Evolutionary conservation across 768 basidiomycete genomes (phyloP).

Genomic region (Podaxis mareebaensis): DNA sequence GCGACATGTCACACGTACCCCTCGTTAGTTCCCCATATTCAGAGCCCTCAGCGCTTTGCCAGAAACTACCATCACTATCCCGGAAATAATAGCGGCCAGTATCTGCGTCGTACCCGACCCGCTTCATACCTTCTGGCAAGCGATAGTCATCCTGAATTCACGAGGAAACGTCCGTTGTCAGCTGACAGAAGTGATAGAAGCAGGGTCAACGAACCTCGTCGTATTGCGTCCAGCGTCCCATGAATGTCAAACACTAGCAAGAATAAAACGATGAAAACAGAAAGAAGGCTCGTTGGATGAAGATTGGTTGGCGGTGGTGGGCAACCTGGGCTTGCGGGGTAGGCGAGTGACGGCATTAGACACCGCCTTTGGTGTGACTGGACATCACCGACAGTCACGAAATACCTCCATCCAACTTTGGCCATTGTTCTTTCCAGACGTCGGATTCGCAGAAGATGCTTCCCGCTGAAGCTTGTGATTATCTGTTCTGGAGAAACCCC

Average conservation of each 20-base stretch:
- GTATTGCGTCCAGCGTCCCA: slow-evolving; percentile 47
- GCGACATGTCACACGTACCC: slow-evolving; percentile 31
- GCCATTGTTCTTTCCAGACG: background rate
- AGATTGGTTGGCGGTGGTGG: background rate
- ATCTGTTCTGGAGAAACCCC: background rate
- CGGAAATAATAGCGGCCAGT: slow-evolving; percentile 65
- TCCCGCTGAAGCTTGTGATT: slow-evolving; percentile 16
- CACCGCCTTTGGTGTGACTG: slow-evolving; percentile 3
- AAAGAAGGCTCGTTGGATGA: slow-evolving; percentile 5
- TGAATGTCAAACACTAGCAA: slow-evolving; percentile 14
- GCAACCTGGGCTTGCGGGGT: background rate
- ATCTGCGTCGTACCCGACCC: slow-evolving; percentile 79
- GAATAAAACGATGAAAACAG: slow-evolving; percentile 1
- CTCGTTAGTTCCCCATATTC: slow-evolving; percentile 58
- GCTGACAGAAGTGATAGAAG: background rate
- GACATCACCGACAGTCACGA: slow-evolving; percentile 4
- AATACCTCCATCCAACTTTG: background rate
- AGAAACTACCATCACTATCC: slow-evolving; percentile 53
- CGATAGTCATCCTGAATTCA: slow-evolving; percentile 48
- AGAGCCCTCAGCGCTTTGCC: slow-evolving; percentile 60
- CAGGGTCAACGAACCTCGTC: slow-evolving; percentile 37
- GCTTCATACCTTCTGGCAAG: slow-evolving; percentile 58
- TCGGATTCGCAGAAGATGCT: slow-evolving; percentile 9
- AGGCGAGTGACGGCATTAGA: background rate
- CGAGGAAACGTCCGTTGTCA: background rate